These are phyloP conservation scores for Poa pratensis DNA, from an alignment of 176 grass and related monocot genomes.

Conservation along the genomic window DNA sequence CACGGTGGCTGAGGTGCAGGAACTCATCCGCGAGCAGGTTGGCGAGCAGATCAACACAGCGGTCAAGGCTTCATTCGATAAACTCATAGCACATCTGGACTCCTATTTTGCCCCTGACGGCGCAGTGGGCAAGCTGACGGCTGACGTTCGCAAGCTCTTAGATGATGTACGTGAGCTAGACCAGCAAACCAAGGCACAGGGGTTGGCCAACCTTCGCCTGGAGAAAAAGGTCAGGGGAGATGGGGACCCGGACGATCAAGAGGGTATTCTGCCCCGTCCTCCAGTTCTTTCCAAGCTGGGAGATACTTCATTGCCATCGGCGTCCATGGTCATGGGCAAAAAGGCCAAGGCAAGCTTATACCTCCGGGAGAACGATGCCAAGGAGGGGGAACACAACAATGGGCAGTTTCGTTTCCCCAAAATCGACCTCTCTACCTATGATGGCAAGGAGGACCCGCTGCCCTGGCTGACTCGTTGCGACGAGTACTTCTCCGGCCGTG, in stretches of 20 bases:
- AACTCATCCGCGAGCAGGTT: neutral
- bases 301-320: neutral
- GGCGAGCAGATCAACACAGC: neutral
- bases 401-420: no score
- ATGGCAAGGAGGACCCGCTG: no score
- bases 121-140: neutral
- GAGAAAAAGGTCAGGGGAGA: no score
- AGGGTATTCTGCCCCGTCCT: neutral
- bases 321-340: neutral
- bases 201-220: no score
- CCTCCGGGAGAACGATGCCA: no score
- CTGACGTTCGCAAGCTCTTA: neutral
- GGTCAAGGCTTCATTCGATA: neutral
- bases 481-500: no score
- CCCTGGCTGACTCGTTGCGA: no score
- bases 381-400: no score
- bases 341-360: neutral
- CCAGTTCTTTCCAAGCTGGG: neutral
- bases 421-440: no score
- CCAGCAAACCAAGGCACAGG: neutral
- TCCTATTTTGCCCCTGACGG: neutral
- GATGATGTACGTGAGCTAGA: neutral
- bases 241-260: neutral
- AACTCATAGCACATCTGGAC: neutral
- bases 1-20: no score